Conservation (phyloP, 225 moss, liverwort and hornwort species). For the Pseudisothecium myosuroides region DNA sequence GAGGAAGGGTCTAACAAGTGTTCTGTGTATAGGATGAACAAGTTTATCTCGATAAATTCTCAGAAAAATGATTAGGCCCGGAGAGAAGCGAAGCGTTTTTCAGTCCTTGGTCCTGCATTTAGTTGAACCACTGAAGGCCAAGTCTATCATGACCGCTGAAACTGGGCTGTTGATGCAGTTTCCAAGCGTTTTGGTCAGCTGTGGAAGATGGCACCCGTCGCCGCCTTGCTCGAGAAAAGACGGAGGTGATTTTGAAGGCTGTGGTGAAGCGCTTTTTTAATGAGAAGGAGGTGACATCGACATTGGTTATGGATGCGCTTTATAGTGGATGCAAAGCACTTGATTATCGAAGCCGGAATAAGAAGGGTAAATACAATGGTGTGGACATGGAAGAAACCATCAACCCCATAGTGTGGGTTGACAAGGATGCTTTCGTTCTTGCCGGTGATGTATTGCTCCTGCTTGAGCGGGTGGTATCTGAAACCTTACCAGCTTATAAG, state of each 20-base stretch:
- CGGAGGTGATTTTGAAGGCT: constrained; percentile 94
- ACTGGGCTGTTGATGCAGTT: constrained; percentile 39
- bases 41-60: background rate
- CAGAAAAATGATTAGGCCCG: background rate
- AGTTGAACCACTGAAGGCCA: background rate
- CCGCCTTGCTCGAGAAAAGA: constrained; percentile 87
- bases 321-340: constrained; percentile 98
- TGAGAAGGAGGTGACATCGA: constrained; percentile 98
- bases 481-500: constrained; percentile 90
- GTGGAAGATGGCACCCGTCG: constrained; percentile 83
- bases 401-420: constrained; percentile 93
- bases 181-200: constrained; percentile 91
- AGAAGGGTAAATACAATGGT: constrained; percentile 92
- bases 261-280: constrained; percentile 98
- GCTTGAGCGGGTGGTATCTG: constrained; percentile 81
- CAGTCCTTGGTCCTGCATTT: background rate
- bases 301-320: constrained; percentile 99
- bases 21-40: background rate
- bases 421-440: constrained; percentile 96
- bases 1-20: background rate
- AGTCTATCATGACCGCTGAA: background rate
- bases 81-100: background rate
- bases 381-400: constrained; percentile 85
- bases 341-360: constrained; percentile 91
- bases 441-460: constrained; percentile 89